Percentiles rank a stretch among this genome's conserved stretches.
Conservation (phyloP, 805 yeast genomes). For the Lipomyces yamanashiensis region DNA sequence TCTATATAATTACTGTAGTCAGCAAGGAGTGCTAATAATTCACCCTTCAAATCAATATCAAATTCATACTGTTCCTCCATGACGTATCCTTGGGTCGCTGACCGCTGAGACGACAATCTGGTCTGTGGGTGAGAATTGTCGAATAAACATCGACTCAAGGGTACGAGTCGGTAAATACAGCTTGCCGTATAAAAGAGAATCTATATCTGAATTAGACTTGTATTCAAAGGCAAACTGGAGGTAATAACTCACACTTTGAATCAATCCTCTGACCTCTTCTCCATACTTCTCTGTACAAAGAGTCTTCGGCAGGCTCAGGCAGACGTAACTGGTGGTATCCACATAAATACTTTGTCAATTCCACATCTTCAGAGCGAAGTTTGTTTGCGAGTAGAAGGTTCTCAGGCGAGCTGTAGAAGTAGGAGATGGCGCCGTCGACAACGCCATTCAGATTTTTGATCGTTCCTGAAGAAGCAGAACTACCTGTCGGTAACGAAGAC, state of each 20-base stretch:
- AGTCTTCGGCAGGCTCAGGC: conserved; percentile 40
- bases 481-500: conserved; percentile 69
- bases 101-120: conserved; percentile 77
- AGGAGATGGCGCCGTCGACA: conserved; percentile 82
- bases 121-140: conserved; percentile 60
- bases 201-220: conserved; percentile 10
- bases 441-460: conserved; percentile 47
- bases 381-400: conserved; percentile 18
- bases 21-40: neutral
- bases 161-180: conserved; percentile 86
- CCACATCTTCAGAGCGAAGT: conserved; percentile 47
- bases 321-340: conserved; percentile 69
- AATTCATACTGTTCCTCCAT: conserved; percentile 51
- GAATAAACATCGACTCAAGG: conserved; percentile 83
- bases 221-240: neutral
- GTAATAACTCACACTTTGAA: conserved; percentile 22
- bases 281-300: conserved; percentile 41
- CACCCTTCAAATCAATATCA: neutral
- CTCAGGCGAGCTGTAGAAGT: conserved; percentile 66
- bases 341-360: conserved; percentile 66
- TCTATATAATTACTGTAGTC: conserved; percentile 49
- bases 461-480: conserved; percentile 74
- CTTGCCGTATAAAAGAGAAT: conserved; percentile 74
- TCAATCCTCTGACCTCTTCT: conserved; percentile 41
- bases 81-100: conserved; percentile 62